These are phyloP conservation scores for Malus hybrid DNA, from an alignment of 331 rosid genomes.

Conservation along the genomic window DNA sequence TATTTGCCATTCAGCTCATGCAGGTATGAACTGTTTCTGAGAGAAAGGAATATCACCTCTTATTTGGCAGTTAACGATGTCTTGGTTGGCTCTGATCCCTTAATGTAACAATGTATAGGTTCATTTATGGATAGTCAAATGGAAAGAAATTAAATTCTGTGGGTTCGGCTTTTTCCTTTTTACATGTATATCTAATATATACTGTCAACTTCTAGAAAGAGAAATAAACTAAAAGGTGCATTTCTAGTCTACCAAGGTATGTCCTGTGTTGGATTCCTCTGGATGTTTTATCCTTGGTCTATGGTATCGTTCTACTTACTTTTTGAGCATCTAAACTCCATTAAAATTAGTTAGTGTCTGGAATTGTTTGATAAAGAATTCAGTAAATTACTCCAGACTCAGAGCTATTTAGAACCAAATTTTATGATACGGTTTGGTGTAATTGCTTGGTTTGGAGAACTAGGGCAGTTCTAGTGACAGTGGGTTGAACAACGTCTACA, in stretches of 20 bases:
- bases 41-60: not conserved
- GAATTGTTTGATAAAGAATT: not conserved
- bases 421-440: not conserved
- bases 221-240: too few relatives aligned
- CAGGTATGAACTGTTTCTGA: slow-evolving; percentile 46
- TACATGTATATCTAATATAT: too few relatives aligned
- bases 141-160: not conserved
- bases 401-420: not conserved
- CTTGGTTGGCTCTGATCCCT: not conserved
- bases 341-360: not conserved
- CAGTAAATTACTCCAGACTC: not conserved
- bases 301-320: too few relatives aligned
- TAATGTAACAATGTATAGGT: not conserved
- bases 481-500: not conserved
- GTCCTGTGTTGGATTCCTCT: too few relatives aligned
- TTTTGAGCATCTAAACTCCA: not conserved
- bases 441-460: not conserved
- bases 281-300: too few relatives aligned
- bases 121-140: not conserved
- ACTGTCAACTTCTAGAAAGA: not conserved
- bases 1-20: slow-evolving; percentile 91
- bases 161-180: too few relatives aligned
- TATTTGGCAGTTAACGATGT: not conserved
- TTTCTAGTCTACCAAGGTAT: too few relatives aligned
- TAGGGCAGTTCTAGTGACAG: not conserved